Evolutionary conservation across 2,329 filamentous ascomycete genomes (phyloP), one percentile per base, ranked within the genome.

Genomic region (Polychaeton citri): DNA sequence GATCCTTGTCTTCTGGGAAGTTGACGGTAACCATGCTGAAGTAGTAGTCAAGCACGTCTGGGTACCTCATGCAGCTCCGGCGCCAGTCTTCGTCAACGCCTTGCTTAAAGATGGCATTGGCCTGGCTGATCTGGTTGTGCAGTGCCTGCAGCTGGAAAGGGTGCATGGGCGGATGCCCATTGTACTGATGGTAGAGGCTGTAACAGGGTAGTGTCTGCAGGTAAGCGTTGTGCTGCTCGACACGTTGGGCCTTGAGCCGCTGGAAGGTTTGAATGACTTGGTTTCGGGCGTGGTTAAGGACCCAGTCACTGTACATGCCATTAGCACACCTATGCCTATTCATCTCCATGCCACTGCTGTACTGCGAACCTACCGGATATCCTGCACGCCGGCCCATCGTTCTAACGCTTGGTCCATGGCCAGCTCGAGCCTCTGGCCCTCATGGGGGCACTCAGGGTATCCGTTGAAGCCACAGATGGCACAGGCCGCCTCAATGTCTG

Each of bases 61-160:
- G 82, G 48, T 87, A 88, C 37, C 76, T 71, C 48, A 83, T 72
- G 26, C 86, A 81, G 33, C 76, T 79, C 19, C 72, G 68, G 49
- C 78, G 72, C 81, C 81, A 88, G 60, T 86, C 81, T 42, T 81
- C 76, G 49, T 86, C 80, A 49, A 86, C 80, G 41, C 79, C 80
- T 34, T 74, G 70, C 59, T 84, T 83, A 41, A 84, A 66, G 33
- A 70, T 67, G 12, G 67, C 66, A 50, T 84, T 72, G 17, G 79
- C 80, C 38, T 72, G 68, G 26, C 69, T 63, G 35, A 85, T 70
- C 51, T 84, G 63, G 16, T 48, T 46, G 33, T 65, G 58, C 17
- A 66, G 49, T 34, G 56, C 50, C n/a, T 58, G 49, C 10, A 66
- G 46, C 34, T 60, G 56, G 19, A 51, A 46, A 6, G 57, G 58